Conservation (phyloP, 352 stramenopile species). For the Phytophthora multivora region DNA sequence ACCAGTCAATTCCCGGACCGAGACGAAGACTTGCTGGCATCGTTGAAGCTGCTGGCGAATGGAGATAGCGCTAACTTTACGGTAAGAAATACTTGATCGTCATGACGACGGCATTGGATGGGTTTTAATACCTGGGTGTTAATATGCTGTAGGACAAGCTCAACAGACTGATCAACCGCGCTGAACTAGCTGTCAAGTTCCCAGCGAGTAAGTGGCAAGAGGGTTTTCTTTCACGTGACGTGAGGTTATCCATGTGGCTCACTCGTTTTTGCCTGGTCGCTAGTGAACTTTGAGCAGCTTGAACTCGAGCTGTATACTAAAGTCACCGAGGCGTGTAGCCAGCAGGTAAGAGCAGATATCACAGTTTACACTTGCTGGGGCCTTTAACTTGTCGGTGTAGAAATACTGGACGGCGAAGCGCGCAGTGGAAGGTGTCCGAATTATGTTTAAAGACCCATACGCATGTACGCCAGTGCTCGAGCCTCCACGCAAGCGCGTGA, state of each 20-base stretch:
- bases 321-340: slow-evolving; percentile 59
- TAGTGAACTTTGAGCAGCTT: slow-evolving; percentile 86
- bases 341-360: slow-evolving; percentile 42
- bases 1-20: slow-evolving; percentile 86
- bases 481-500: slow-evolving; percentile 69
- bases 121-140: background rate
- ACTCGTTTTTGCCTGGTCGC: background rate
- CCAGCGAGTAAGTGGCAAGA: slow-evolving; percentile 44
- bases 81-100: slow-evolving; percentile 29
- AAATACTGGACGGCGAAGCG: slow-evolving; percentile 74
- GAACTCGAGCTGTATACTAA: slow-evolving; percentile 83
- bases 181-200: slow-evolving; percentile 82
- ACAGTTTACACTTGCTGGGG: background rate
- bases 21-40: slow-evolving; percentile 77
- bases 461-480: slow-evolving; percentile 75
- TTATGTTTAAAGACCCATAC: slow-evolving; percentile 80
- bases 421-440: slow-evolving; percentile 74
- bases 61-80: slow-evolving; percentile 81
- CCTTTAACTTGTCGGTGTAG: slow-evolving; percentile 23
- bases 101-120: background rate
- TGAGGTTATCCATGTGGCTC: background rate
- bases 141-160: slow-evolving; percentile 72
- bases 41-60: slow-evolving; percentile 69
- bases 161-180: slow-evolving; percentile 81
- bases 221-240: background rate